Percentiles rank a stretch among this genome's conserved stretches.
These are phyloP conservation scores for Noccaea bulbosa DNA, from an alignment of 345 rosid species.

Conservation along the genomic window DNA sequence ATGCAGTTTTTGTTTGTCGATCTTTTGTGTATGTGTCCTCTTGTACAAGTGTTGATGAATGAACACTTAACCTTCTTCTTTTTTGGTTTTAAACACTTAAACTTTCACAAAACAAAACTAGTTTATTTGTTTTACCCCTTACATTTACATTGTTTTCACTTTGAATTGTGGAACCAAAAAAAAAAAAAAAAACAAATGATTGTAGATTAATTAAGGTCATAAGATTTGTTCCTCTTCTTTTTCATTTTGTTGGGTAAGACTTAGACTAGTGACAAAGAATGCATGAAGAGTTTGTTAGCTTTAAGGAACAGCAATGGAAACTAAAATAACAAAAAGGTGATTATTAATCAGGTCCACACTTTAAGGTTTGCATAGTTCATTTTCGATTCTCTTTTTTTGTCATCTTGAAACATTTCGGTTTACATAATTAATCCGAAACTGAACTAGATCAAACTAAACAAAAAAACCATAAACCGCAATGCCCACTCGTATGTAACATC, in stretches of 20 bases:
- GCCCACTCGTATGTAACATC: no score
- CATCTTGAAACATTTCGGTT: not conserved
- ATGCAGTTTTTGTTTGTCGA: conserved; percentile 18
- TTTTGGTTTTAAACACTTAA: no score
- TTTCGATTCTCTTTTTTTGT: not conserved
- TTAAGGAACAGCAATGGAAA: conserved; percentile 40
- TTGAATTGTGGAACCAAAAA: not conserved
- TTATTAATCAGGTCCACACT: conserved; percentile 25
- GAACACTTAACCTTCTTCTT: no score
- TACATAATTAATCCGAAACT: not conserved
- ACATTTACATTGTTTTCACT: not conserved
- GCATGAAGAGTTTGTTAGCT: conserved; percentile 43
- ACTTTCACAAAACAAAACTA: not conserved
- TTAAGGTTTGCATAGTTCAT: conserved; percentile 15
- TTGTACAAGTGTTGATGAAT: conserved; percentile 15
- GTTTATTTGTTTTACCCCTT: conserved; percentile 1
- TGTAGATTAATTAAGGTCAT: not conserved
- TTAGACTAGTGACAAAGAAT: conserved; percentile 23
- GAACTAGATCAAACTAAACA: not conserved
- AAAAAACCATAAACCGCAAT: not conserved
- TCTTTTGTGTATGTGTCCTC: not conserved
- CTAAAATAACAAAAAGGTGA: not conserved
- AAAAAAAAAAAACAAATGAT: not conserved
- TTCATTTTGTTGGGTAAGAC: conserved; percentile 2
- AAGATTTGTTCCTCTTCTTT: not conserved